Base-by-base conservation (phyloP, 495 filamentous ascomycete genomes). In the Pseudomonodictys pantanalensis region DNA sequence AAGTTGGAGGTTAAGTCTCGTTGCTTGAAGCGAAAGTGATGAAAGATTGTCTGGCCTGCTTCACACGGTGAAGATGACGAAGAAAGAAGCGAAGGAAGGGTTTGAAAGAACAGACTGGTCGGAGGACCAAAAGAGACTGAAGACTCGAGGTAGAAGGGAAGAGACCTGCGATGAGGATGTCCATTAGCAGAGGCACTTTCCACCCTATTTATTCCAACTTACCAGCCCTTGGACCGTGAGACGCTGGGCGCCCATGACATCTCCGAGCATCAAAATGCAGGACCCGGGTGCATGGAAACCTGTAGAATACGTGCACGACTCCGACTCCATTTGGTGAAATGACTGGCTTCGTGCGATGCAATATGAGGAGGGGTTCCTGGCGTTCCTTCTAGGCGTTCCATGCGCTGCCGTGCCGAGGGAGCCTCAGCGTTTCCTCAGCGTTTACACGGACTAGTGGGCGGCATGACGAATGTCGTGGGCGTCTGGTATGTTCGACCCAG, bases 61-160 rank as follows among this genome's bases (percentile, higher is more conserved):
- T 32, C 59, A 62, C 59, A 50, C 59, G 56, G 59, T 62, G 59
- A 62, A 62, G 59, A 39, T 28, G 28, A 43, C 35, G 25, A 17
- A 42, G 49, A 42, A 38, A 48, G 28, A 33, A n/a, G 52, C 41
- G 20, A 41, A 51, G 38, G 24, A 49, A 41, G 24, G 51, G n/a
- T 47, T 22, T 24, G 41, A 22, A 43, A 56, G 44, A 57, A 57
- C 9, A 44, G 46, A 56, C 33, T 54, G 58, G 46, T 38, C n/a
- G n/a, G n/a, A n/a, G n/a, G n/a, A n/a, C n/a, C n/a, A n/a, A n/a
- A n/a, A n/a, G n/a, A n/a, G n/a, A n/a, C n/a, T 25, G 25, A 49
- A 52, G 20, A 49, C 45, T n/a, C 39, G 5, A 22, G 33, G 15
- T n/a, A 49, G n/a, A 43, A 45, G 56, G 52, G 49, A 8, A 35